These are phyloP conservation scores for Tulasnella sp. DNA, from an alignment of 768 basidiomycete genomes.

Conservation along the genomic window DNA sequence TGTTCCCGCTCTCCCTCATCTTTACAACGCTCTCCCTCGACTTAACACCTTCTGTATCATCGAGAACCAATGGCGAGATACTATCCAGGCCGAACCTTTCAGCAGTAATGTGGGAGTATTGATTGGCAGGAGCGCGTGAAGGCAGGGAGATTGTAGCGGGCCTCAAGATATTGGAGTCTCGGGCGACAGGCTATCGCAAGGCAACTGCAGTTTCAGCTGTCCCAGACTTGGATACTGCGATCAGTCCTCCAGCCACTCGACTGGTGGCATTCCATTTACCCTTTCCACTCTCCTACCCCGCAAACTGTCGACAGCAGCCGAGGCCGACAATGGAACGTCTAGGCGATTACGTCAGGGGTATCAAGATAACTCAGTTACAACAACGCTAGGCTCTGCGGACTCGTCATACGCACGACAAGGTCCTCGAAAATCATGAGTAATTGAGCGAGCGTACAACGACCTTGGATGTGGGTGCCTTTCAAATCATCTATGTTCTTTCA, in stretches of 20 bases:
- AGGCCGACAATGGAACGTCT: too few species aligned
- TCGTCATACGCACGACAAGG: too few species aligned
- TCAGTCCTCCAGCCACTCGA: too few species aligned
- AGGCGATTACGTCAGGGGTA: too few species aligned
- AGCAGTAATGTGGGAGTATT: background rate
- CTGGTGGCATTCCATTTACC: too few species aligned
- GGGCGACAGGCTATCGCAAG: background rate
- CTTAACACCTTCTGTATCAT: background rate
- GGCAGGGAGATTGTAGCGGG: background rate
- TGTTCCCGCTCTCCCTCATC: background rate
- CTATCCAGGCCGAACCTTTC: background rate
- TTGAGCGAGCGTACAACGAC: background rate
- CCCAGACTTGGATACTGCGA: too few species aligned
- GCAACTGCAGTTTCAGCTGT: background rate
- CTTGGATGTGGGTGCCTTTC: background rate
- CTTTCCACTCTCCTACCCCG: too few species aligned
- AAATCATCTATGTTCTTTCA: background rate
- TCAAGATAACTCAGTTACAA: too few species aligned
- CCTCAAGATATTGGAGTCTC: background rate
- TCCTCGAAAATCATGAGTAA: background rate
- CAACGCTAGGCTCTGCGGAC: too few species aligned
- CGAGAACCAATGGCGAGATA: background rate
- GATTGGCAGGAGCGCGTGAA: background rate
- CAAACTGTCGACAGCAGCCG: too few species aligned
- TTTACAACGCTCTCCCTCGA: background rate